A percentile compares a stretch with the other conserved stretches of the same genome.
Evolutionary conservation across 495 filamentous ascomycete species (phyloP).

Genomic region (Talaromyces wortmannii): DNA sequence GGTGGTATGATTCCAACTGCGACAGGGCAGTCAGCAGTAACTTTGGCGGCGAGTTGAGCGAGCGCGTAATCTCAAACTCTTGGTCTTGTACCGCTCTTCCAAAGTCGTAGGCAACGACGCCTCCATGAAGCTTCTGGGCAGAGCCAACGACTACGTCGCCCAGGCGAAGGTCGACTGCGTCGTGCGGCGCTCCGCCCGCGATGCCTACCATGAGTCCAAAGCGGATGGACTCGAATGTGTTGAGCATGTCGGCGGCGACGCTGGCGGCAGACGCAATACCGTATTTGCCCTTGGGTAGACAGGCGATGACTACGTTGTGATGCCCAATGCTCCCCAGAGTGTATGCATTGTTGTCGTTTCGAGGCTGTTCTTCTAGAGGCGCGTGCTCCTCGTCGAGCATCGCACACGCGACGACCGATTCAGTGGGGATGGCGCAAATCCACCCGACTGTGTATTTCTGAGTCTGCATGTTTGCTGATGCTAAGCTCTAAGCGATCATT

Average conservation of each 20-base stretch:
- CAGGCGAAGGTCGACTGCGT: conserved; percentile 6
- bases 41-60: conserved; percentile 17
- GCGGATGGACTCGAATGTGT: conserved; percentile 31
- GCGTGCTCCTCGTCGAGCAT: conserved; percentile 14
- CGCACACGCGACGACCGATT: conserved; percentile 11
- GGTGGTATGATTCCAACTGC: conserved; percentile 7
- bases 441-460: conserved; percentile 17
- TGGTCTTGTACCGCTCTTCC: conserved; percentile 9
- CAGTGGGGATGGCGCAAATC: conserved; percentile 17
- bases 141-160: conserved; percentile 18
- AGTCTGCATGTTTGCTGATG: not conserved
- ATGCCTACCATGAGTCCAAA: conserved; percentile 45
- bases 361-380: not conserved
- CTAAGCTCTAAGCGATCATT: not conserved
- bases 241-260: conserved; percentile 25
- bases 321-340: conserved; percentile 19
- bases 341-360: conserved; percentile 22
- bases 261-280: conserved; percentile 30
- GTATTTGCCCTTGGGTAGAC: conserved; percentile 24
- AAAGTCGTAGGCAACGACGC: conserved; percentile 18
- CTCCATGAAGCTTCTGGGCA: conserved; percentile 6
- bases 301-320: conserved; percentile 39
- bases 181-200: conserved; percentile 25
- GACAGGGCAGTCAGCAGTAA: conserved; percentile 13
- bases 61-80: conserved; percentile 18